Percentiles rank a stretch among this genome's conserved stretches.
Evolutionary conservation across 2,329 filamentous ascomycete genomes (phyloP).

Genomic region (Diaporthe sp.): DNA sequence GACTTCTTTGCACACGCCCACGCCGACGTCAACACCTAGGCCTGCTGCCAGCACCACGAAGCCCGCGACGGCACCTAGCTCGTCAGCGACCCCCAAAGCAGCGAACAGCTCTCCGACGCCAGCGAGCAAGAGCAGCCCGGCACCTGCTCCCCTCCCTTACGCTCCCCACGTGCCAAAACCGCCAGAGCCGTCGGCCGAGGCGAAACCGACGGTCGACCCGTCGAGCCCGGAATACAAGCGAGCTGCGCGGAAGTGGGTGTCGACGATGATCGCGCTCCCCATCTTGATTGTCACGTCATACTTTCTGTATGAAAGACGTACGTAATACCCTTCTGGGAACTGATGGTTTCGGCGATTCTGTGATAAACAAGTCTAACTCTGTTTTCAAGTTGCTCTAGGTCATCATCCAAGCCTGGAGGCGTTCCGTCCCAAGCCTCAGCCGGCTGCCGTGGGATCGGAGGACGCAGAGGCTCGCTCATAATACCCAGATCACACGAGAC

Average conservation of each 20-base stretch:
- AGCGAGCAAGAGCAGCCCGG: background rate
- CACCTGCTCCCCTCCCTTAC: background rate
- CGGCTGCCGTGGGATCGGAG: background rate
- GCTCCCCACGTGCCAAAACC: background rate
- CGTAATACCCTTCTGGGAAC: conserved; percentile 43
- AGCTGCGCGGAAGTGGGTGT: conserved; percentile 59
- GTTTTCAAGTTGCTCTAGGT: conserved; percentile 10
- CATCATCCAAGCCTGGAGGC: conserved; percentile 28
- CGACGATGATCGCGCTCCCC: conserved; percentile 64
- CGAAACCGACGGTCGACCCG: conserved; percentile 42
- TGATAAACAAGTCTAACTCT: no score
- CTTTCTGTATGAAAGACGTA: conserved; percentile 63
- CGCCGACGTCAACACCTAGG: background rate
- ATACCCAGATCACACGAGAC: background rate
- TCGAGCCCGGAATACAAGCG: conserved; percentile 57
- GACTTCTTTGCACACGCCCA: background rate
- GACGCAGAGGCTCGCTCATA: conserved; percentile 14
- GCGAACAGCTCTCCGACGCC: background rate
- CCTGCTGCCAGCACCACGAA: background rate
- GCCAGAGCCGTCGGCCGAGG: background rate
- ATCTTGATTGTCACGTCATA: conserved; percentile 68
- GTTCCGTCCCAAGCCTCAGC: background rate
- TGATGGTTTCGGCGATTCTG: no score
- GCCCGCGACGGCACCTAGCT: background rate
- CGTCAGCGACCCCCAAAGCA: background rate